Conservation (phyloP, 2,329 filamentous ascomycete species). For the Periconia sp. region DNA sequence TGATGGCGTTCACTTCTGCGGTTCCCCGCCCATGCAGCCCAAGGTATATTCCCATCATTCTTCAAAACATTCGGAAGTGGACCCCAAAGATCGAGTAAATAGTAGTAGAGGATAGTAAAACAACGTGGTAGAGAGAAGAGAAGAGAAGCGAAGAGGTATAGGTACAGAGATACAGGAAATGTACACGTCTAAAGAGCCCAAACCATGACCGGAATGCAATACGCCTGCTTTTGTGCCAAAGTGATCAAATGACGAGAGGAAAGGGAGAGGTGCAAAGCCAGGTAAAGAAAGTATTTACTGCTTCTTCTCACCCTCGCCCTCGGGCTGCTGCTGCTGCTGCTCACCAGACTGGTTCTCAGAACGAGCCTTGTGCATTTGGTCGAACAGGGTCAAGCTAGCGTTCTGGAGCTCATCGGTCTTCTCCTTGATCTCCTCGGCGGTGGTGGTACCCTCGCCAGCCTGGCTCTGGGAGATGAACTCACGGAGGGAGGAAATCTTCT, state of each 20-base stretch:
- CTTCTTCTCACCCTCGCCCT: constrained; percentile 77
- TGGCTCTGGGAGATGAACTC: constrained; percentile 95
- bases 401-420: constrained; percentile 98
- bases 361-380: constrained; percentile 99
- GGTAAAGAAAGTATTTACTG: constrained; percentile 52
- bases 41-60: constrained; percentile 11
- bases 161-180: constrained; percentile 39
- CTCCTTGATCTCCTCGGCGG: constrained; percentile 93
- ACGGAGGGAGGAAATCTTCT: constrained; percentile 87
- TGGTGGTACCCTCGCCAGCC: constrained; percentile 84
- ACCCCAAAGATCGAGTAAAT: constrained; percentile 20
- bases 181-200: constrained; percentile 42
- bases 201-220: constrained; percentile 42
- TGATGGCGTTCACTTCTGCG: constrained; percentile 10
- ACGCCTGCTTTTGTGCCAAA: constrained; percentile 45
- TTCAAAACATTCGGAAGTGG: constrained; percentile 17
- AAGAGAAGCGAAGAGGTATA: constrained; percentile 41
- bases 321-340: constrained; percentile 51
- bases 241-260: constrained; percentile 28
- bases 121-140: constrained; percentile 34
- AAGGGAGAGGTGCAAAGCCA: constrained; percentile 17
- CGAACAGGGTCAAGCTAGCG: constrained; percentile 93
- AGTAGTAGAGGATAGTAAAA: constrained; percentile 37
- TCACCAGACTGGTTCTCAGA: constrained; percentile 59
- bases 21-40: neutral